A percentile compares a stretch with the other conserved stretches of the same genome.
These are phyloP conservation scores for Cutaneotrichosporon curvatum DNA, from an alignment of 1,284 basidiomycete genomes.

Conservation along the genomic window DNA sequence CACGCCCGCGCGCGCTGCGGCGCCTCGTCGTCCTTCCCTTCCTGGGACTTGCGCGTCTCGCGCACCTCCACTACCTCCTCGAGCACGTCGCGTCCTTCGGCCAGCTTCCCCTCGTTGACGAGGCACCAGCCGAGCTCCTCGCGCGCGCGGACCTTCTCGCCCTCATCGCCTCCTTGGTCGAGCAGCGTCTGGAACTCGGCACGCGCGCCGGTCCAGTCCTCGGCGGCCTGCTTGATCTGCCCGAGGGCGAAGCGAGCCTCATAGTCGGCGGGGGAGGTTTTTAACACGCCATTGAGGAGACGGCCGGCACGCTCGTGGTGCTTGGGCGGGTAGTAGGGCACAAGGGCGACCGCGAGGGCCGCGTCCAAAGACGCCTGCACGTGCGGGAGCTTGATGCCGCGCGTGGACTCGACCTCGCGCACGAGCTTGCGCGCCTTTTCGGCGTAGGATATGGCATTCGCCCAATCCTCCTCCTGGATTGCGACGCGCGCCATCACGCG, in stretches of 20 bases:
- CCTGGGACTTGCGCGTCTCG: slow-evolving; percentile 53
- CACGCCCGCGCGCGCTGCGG: slow-evolving; percentile 61
- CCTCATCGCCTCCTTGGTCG: slow-evolving; percentile 34
- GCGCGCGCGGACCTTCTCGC: slow-evolving; percentile 58
- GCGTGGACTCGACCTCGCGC: slow-evolving; percentile 54
- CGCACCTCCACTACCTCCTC: slow-evolving; percentile 56
- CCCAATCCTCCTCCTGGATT: slow-evolving; percentile 66
- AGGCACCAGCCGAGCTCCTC: slow-evolving; percentile 85
- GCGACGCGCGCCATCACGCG: slow-evolving; percentile 69
- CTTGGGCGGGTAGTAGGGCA: slow-evolving; percentile 81
- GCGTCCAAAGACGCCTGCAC: slow-evolving; percentile 35
- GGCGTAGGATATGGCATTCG: slow-evolving; percentile 62
- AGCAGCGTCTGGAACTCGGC: slow-evolving; percentile 54
- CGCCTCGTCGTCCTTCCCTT: slow-evolving; percentile 48
- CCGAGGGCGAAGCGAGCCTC: slow-evolving; percentile 67
- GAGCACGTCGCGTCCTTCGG: slow-evolving; percentile 55
- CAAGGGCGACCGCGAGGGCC: slow-evolving; percentile 54
- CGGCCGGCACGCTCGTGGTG: slow-evolving; percentile 72
- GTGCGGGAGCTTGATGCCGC: slow-evolving; percentile 50
- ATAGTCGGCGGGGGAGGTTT: slow-evolving; percentile 57
- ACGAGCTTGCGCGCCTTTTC: slow-evolving; percentile 63
- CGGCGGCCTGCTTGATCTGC: slow-evolving; percentile 60
- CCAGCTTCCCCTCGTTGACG: slow-evolving; percentile 55
- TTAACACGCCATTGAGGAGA: slow-evolving; percentile 66
- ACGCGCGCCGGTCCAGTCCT: slow-evolving; percentile 65